A percentile compares a stretch with the other conserved stretches of the same genome.
Evolutionary conservation across 176 grass and related monocot species (phyloP).

Genomic region (Cocos nucifera): DNA sequence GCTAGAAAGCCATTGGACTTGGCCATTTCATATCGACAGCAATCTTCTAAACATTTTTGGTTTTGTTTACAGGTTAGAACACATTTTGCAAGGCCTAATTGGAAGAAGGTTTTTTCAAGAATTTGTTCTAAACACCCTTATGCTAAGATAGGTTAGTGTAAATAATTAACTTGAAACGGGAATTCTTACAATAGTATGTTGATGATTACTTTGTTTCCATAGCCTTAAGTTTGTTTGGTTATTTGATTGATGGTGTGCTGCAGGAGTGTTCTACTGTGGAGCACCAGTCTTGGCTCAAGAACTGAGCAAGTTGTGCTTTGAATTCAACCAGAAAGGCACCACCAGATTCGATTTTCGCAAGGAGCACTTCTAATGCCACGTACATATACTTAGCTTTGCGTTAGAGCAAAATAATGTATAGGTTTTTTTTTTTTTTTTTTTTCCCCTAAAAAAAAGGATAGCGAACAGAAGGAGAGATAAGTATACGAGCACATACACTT

Average conservation of each 20-base stretch:
- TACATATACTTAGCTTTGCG: conserved; percentile 31
- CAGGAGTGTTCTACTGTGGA: conserved; percentile 26
- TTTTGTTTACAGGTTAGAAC: conserved; percentile 14
- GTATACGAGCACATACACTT: too few species aligned
- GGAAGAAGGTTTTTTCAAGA: conserved; percentile 33
- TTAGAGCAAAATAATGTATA: conserved; percentile 17
- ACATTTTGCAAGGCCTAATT: conserved; percentile 29
- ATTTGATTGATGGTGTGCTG: conserved; percentile 12
- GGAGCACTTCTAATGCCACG: conserved; percentile 25
- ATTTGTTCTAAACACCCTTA: conserved; percentile 19
- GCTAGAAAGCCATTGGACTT: too few species aligned
- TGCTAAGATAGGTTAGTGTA: conserved; percentile 23
- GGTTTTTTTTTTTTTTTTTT: conserved; percentile 19
- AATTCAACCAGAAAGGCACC: conserved; percentile 30
- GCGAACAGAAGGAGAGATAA: too few species aligned
- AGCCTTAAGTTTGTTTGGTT: too few species aligned
- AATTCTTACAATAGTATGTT: not conserved
- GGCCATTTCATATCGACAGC: too few species aligned
- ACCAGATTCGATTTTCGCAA: conserved; percentile 33
- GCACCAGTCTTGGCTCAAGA: conserved; percentile 26
- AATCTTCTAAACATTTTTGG: too few species aligned
- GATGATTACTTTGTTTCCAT: too few species aligned
- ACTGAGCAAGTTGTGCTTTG: conserved; percentile 19
- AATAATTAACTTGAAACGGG: not conserved
- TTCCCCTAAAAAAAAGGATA: too few species aligned